Percentiles rank a stretch among this genome's conserved stretches.
Conservation (phyloP, 768 basidiomycete species). For the Boletus sensibilis region DNA sequence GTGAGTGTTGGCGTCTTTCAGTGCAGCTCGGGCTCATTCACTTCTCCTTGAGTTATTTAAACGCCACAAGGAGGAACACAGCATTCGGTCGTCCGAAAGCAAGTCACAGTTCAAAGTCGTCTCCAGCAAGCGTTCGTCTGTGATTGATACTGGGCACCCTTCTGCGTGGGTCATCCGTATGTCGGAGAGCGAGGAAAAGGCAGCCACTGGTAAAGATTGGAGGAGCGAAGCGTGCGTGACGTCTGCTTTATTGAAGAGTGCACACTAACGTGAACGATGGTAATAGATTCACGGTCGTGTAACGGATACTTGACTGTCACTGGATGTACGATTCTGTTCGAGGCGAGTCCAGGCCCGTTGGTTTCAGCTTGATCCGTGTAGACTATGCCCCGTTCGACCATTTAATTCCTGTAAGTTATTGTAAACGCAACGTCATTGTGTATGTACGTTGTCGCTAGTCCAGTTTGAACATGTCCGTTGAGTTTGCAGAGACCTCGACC, state of each 20-base stretch:
- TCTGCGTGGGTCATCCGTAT: constrained; percentile 70
- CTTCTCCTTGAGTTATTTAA: constrained; percentile 49
- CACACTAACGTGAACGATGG: background rate
- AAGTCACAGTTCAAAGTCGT: constrained; percentile 82
- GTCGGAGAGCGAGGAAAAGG: constrained; percentile 42
- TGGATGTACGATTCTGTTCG: background rate
- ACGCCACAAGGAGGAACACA: constrained; percentile 51
- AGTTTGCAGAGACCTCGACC: background rate
- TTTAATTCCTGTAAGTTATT: background rate
- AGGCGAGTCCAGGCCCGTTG: background rate
- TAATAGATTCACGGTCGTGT: constrained; percentile 18
- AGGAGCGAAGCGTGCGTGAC: constrained; percentile 46
- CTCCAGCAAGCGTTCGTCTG: constrained; percentile 62
- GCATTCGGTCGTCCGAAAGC: constrained; percentile 37
- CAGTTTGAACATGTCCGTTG: background rate
- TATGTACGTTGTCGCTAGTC: background rate
- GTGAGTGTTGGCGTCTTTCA: constrained; percentile 32
- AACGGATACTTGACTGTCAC: too few species aligned
- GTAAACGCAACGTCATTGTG: background rate
- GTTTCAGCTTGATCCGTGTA: background rate
- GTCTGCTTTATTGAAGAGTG: background rate
- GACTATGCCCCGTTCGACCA: background rate
- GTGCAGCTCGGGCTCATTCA: background rate
- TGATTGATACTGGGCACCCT: constrained; percentile 66
- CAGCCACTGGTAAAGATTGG: constrained; percentile 48